Base-by-base conservation (phyloP, 2,329 filamentous ascomycete species). In the Aspergillus thermomutatus region DNA sequence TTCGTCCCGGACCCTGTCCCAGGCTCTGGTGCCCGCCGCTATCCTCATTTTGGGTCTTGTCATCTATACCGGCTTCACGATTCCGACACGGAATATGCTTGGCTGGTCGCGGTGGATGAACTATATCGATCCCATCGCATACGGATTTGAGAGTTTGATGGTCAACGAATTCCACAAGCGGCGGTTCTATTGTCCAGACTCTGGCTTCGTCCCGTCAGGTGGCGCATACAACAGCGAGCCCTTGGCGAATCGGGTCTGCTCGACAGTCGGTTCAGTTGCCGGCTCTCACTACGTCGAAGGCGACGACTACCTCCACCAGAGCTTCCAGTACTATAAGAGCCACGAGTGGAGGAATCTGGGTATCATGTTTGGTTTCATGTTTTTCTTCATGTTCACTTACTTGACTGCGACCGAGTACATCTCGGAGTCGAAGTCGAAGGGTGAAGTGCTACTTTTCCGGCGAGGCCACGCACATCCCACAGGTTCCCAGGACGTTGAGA, bases 61-160 rank as follows among this genome's bases (percentile, higher is more conserved):
- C 11, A 77, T 88, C 11, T 85, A 74, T 47, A 72, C 85, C 26
- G 78, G 78, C 1, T 80, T 80, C 60, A 72, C 72, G 1, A 73
- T 80, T 10, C 76, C 77, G 1, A 70, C 70, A 0, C 66, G 64
- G 10, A 67, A 93, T 74, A 94, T 91, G 88, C 81, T 88, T 6
- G 83, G 79, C 1, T 96, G 91, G 90, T 89, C 88, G 65, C 82
- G 86, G 58, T 96, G 91, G 91, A 84, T 95, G 60, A 89, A 88
- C 69, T 93, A 90, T 69, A 77, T 94, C 41, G 87, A 95, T 59
- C 90, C 90, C 2, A 82, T 95, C 10, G 85, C 84, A 1, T 95
- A 95, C 62, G 85, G 86, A 0, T 96, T 95, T 67, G 91, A 95
- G 71, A 79, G 86, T 0, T 80, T 95, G 26, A 88, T 93, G 82